Percentiles rank a stretch among this genome's conserved stretches.
These are phyloP conservation scores for Penicillium cinerascens DNA, from an alignment of 495 filamentous ascomycete species.

Conservation along the genomic window DNA sequence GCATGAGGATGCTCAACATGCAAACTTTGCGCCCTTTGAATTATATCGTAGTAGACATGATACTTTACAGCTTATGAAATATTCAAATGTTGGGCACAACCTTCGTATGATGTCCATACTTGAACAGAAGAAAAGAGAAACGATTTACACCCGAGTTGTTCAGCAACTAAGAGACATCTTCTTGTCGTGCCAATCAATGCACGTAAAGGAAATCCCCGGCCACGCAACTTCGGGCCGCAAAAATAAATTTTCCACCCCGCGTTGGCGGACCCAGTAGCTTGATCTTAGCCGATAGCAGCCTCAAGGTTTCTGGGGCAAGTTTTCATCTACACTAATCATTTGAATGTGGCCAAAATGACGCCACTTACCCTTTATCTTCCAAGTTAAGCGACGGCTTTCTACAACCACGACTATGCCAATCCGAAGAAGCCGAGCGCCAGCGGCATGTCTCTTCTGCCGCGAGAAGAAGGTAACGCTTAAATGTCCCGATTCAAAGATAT, in stretches of 20 bases:
- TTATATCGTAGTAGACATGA: too few relatives aligned
- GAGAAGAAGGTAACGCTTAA: constrained; percentile 24
- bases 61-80: too few relatives aligned
- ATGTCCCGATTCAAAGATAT: neutral
- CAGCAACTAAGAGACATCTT: too few relatives aligned
- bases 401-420: constrained; percentile 9
- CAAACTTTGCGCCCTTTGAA: too few relatives aligned
- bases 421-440: constrained; percentile 23
- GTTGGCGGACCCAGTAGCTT: neutral
- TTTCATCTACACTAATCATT: neutral
- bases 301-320: neutral
- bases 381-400: neutral
- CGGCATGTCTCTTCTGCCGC: constrained; percentile 28
- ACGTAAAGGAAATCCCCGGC: too few relatives aligned
- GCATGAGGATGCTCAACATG: too few relatives aligned
- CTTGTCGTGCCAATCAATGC: too few relatives aligned
- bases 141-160: too few relatives aligned
- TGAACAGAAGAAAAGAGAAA: too few relatives aligned
- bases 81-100: too few relatives aligned
- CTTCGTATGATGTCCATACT: too few relatives aligned
- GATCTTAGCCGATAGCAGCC: neutral
- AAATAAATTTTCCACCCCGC: neutral
- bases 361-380: neutral
- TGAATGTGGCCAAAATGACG: neutral
- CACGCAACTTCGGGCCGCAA: neutral